Evolutionary conservation across 2,329 filamentous ascomycete genomes (phyloP), one percentile per base, ranked within the genome.

Genomic region (Colletotrichum spaethianum): DNA sequence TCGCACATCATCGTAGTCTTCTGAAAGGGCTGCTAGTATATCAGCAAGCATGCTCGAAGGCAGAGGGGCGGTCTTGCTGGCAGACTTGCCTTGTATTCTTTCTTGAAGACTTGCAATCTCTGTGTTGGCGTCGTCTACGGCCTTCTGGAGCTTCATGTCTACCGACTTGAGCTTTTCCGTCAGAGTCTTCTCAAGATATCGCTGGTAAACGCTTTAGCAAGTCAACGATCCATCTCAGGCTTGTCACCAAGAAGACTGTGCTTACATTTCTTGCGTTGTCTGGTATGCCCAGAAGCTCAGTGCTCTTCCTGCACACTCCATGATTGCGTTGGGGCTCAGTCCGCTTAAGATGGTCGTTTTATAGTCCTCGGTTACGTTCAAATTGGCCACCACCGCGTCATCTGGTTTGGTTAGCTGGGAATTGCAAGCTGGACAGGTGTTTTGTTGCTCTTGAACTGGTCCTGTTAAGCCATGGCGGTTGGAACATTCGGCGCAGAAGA

Each of bases 281-380:
- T 98, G 95, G 77, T 97, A 98, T 38, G 90, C 92, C 92, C 94
- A 97, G 79, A 98, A 98, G 40, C 89, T 90, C 74, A 98, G 82
- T 1, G 92, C 94, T 75, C 93, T 88, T 6, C 92, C 91, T 28
- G 94, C 93, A 81, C 94, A 97, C 76, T 98, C 95, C 88, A 97
- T 94, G 74, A 98, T 93, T 38, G 92, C 87, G 42, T 88, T 92
- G 0, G 96, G 96, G 72, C 91, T 93, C 1, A 98, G 83, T 0
- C 96, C 96, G 77, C 93, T 94, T 14, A 98, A 85, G 0, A 97
- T 89, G 72, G 92, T 95, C 0, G 93, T 94, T 81, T 97, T 97
- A 85, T 96, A 97, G 75, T 97, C 94, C 77, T 98, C 95, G 0
- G 91, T 92, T 0, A 94, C 94, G 72, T 92, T 93, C 50, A 98